Evolutionary conservation across 2,329 filamentous ascomycete genomes (phyloP).

Genomic region (Cytospora chrysosperma): DNA sequence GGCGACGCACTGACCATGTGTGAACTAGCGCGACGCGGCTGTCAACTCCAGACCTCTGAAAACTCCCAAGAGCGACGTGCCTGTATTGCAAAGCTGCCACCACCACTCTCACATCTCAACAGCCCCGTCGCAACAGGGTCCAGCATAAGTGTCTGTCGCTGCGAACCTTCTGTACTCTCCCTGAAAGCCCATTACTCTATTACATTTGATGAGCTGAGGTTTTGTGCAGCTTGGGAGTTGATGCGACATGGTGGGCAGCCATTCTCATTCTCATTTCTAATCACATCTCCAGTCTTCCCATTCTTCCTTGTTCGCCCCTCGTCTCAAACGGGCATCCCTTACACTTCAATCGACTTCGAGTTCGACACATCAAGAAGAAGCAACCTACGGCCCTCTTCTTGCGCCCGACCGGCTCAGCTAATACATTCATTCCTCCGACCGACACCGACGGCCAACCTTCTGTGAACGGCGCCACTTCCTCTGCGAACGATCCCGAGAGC

Average conservation of each 20-base stretch:
- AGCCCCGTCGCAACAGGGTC: constrained; percentile 9
- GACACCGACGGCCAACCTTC: background rate
- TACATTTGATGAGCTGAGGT: constrained; percentile 22
- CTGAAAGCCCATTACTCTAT: background rate
- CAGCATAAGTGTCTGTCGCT: background rate
- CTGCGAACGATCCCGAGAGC: background rate
- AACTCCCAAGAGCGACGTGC: constrained; percentile 18
- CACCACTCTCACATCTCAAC: constrained; percentile 1
- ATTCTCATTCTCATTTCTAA: constrained; percentile 21
- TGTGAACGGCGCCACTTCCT: background rate
- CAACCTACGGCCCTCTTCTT: background rate
- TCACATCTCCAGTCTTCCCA: constrained; percentile 7
- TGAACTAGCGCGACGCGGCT: background rate
- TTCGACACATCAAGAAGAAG: background rate
- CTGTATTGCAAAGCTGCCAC: constrained; percentile 8
- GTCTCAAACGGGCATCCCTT: background rate
- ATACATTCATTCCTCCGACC: background rate
- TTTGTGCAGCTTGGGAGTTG: constrained; percentile 20
- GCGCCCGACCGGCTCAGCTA: background rate
- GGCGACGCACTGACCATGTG: background rate
- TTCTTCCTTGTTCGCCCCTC: background rate
- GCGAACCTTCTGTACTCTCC: background rate
- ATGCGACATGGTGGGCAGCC: constrained; percentile 23
- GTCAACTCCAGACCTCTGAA: constrained; percentile 1
- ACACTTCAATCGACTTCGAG: background rate